A percentile compares a stretch with the other conserved stretches of the same genome.
phyloP scores from a whole-genome alignment of 176 grass and related monocot species.

The Bonia amplexicaulis region DNA sequence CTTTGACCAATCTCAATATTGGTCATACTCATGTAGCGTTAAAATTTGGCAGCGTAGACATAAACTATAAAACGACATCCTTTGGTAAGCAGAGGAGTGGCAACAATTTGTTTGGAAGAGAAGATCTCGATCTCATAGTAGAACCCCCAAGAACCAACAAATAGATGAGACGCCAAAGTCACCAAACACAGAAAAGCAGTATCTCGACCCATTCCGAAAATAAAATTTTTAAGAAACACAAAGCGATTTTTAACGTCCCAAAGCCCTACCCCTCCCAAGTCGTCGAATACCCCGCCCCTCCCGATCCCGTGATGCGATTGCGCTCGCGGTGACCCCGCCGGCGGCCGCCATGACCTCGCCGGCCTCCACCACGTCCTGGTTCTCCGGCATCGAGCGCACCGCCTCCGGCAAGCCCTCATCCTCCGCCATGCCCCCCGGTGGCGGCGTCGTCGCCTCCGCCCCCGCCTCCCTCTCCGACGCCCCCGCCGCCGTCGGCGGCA shows the following conservation, averaged over 20 bases:
- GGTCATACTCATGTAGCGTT: too few relatives aligned
- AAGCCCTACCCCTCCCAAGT: background rate
- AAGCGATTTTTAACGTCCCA: background rate
- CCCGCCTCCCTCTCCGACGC: conserved; percentile 5
- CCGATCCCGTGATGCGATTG: conserved; percentile 10
- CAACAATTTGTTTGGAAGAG: too few relatives aligned
- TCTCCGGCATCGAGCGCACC: conserved; percentile 58
- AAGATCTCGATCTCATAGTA: too few relatives aligned
- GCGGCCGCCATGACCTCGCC: conserved; percentile 38
- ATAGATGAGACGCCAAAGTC: background rate
- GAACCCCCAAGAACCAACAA: background rate
- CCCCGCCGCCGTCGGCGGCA: background rate
- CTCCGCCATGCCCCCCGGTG: conserved; percentile 27
- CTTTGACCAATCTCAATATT: too few relatives aligned
- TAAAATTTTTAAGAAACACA: background rate
- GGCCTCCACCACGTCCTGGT: conserved; percentile 61
- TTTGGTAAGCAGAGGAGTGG: too few relatives aligned
- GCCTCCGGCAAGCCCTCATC: conserved; percentile 43
- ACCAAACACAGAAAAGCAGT: background rate
- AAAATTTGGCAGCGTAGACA: too few relatives aligned
- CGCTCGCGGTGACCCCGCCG: conserved; percentile 24
- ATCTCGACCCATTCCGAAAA: background rate
- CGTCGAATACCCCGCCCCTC: background rate
- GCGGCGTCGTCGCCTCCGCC: conserved; percentile 40
- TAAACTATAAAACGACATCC: too few relatives aligned